Evolutionary conservation across 495 filamentous ascomycete genomes (phyloP), one percentile per base, ranked within the genome.

Genomic region (Aspergillus kassunensis): DNA sequence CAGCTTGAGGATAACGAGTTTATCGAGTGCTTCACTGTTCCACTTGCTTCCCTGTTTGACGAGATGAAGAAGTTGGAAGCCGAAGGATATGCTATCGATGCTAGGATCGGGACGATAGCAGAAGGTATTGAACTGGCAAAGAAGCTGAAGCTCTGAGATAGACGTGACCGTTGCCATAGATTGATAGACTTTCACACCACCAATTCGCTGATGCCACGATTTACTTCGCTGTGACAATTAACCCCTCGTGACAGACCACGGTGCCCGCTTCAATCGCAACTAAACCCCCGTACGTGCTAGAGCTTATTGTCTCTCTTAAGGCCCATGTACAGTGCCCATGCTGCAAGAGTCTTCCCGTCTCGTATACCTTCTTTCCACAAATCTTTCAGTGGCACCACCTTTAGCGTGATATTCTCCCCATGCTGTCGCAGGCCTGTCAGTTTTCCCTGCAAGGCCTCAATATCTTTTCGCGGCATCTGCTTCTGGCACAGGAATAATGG

Each of bases 1-100:
- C 73, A 90, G 55, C 75, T 95, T 2, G 90, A 96, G 51, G 90
- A 93, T 35, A 87, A 87, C 60, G 90, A 95, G 62, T 93, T 93
- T 65, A 96, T 96, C 55, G 89, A 95, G 66, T 85, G 84, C 23
- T 96, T 95, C 59, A 81, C 79, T 11, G 73, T 90, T 0, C 85
- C 82, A 15, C 65, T 96, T 31, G 75, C 66, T 44, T 70, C 77
- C 24, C 65, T 96, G 15, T 90, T 82, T 68, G 75, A 69, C 2
- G 86, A 86, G 63, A 83, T 85, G 60, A 81, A 81, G 70, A 77
- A 66, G 43, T 69, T 90, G 23, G 89, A 95, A 59, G 70, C 70
- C 12, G 73, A 89, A 51, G 90, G 90, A 0, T 91, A 82, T 63
- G 90, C 88, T 4, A 89, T 95, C 59, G 90, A 96, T 72, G 89